Percentiles rank a stretch among this genome's conserved stretches.
phyloP scores from a whole-genome alignment of 345 rosid genomes.

The Carallia brachiata region DNA sequence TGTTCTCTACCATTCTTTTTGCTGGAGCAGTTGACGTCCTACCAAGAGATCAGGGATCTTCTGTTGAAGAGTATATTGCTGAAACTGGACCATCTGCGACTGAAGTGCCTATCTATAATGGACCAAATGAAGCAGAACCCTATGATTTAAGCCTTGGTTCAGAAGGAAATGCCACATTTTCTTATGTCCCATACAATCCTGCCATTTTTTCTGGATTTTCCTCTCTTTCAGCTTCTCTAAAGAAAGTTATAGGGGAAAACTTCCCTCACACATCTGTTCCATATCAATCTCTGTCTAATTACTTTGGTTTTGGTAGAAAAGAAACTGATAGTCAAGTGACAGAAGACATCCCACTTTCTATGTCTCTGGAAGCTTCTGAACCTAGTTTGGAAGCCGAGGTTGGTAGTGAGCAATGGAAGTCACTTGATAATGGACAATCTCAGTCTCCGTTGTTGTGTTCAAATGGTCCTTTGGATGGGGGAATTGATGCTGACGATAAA shows the following conservation, averaged over 20 bases:
- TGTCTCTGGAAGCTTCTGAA: conserved; percentile 39
- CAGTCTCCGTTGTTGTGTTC: conserved; percentile 33
- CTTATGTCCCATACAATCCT: conserved; percentile 73
- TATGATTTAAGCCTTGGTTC: conserved; percentile 25
- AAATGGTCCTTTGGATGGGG: conserved; percentile 23
- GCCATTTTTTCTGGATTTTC: conserved; percentile 73
- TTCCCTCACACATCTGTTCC: conserved; percentile 41
- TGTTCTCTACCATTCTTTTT: conserved; percentile 62
- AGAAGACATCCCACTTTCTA: conserved; percentile 43
- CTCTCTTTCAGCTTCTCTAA: conserved; percentile 68
- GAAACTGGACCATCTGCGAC: conserved; percentile 25
- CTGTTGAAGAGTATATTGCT: conserved; percentile 27
- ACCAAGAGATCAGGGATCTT: conserved; percentile 25
- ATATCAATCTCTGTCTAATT: conserved; percentile 50
- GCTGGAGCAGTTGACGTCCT: conserved; percentile 28
- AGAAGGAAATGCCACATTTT: conserved; percentile 39
- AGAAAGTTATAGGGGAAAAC: conserved; percentile 52
- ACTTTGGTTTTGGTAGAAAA: conserved; percentile 49
- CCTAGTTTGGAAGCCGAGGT: conserved; percentile 34
- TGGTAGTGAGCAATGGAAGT: conserved; percentile 32
- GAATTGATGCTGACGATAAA: conserved; percentile 28
- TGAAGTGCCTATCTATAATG: conserved; percentile 51
- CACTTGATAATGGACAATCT: conserved; percentile 32
- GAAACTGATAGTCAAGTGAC: conserved; percentile 26
- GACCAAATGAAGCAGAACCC: conserved; percentile 31